phyloP scores from a whole-genome alignment of 1,284 basidiomycete genomes.

The Trametes hirsuta region DNA sequence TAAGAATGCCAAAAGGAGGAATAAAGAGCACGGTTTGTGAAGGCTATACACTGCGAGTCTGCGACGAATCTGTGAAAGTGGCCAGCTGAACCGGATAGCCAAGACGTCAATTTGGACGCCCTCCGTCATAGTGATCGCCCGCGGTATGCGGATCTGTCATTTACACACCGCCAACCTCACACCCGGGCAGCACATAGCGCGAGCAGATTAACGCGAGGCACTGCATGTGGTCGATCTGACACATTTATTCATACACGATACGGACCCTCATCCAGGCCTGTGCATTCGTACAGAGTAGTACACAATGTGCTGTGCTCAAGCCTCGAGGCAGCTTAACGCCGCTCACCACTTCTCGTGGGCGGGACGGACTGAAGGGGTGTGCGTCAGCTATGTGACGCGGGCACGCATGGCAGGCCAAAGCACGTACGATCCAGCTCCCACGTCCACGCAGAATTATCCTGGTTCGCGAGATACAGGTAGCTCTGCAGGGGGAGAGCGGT shows the following conservation, averaged over 20 bases:
- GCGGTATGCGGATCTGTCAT: background rate
- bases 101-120: background rate
- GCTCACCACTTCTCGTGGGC: constrained; percentile 30
- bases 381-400: background rate
- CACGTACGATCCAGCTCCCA: constrained; percentile 51
- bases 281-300: background rate
- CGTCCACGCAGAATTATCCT: constrained; percentile 52
- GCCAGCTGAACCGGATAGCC: too few species aligned
- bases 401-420: background rate
- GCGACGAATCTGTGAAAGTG: too few species aligned
- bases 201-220: background rate
- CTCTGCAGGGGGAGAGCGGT: constrained; percentile 30
- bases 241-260: background rate
- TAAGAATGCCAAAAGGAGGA: too few species aligned
- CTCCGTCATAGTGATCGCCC: background rate
- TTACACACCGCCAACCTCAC: background rate
- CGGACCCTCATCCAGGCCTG: too few species aligned
- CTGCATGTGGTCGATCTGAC: background rate
- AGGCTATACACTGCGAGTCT: too few species aligned
- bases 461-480: constrained; percentile 46
- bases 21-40: too few species aligned
- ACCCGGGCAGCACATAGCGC: background rate
- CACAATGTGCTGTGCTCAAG: background rate
- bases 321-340: background rate
- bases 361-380: constrained; percentile 39